Evolutionary conservation across 2,329 filamentous ascomycete genomes (phyloP), one percentile per base, ranked within the genome.

Genomic region (Trichoderma sp.): DNA sequence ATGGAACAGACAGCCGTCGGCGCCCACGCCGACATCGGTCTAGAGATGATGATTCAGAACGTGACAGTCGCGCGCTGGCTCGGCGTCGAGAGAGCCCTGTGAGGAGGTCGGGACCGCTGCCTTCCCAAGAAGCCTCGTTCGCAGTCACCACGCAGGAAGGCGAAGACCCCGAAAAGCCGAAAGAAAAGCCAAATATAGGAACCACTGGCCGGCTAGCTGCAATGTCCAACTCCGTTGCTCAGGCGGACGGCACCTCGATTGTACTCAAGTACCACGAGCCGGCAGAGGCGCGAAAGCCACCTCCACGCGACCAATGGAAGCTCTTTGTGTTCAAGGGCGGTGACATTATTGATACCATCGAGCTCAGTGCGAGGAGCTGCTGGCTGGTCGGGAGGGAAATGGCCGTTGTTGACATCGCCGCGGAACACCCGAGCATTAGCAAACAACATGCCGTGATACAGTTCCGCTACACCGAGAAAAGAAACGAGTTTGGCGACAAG

Each of bases 211-310:
- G 92, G 8, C 86, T 99, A 21, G 96, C 96, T 3, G 93, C 94
- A 58, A 94, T 94, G 74, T 94, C 94, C 66, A 98, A 99, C 80
- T 85, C 89, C 2, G 82, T 91, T 21, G 90, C 90, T 8, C 90
- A 97, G 74, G 89, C 89, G 30, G 90, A 90, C 77, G 93, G 93
- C 71, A 92, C 90, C 4, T 87, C 88, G 26, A 90, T 97, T 70
- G 90, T 93, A 3, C 88, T 99, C 61, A 98, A 98, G 84, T 99
- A 99, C 81, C 93, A 98, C 83, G 96, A 99, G 82, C 96, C 96
- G 1, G 84, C 93, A 12, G 96, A 99, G 84, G 93, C 95, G 64
- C 92, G 96, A 72, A 97, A 97, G 76, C 93, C 96, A 0, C 87
- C 95, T 0, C 79, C 91, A 1, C 91, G 90, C 70, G 90, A 96